phyloP scores from a whole-genome alignment of 2,329 filamentous ascomycete genomes.

The Podosphaera leucotricha region DNA sequence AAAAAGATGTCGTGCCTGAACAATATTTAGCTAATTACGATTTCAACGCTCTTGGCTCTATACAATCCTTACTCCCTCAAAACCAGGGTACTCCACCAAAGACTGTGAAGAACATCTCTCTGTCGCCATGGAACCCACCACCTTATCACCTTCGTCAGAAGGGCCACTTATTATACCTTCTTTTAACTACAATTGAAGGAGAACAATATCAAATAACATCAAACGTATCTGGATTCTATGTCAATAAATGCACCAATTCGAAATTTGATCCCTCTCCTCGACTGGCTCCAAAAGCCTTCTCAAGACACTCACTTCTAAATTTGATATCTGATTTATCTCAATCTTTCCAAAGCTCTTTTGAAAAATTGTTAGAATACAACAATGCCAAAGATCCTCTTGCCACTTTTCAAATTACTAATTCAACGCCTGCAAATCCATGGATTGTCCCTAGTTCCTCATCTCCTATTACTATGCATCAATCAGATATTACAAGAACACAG shows the following conservation, averaged over 20 bases:
- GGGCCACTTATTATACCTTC: constrained; percentile 78
- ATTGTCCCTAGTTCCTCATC: constrained; percentile 49
- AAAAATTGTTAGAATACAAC: constrained; percentile 61
- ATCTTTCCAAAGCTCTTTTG: constrained; percentile 57
- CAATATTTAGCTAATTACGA: constrained; percentile 50
- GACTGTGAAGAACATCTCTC: constrained; percentile 67
- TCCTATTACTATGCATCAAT: constrained; percentile 42
- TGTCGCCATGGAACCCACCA: constrained; percentile 92
- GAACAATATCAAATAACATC: constrained; percentile 87
- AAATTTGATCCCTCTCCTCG: constrained; percentile 85
- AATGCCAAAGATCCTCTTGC: constrained; percentile 68
- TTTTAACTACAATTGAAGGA: constrained; percentile 75
- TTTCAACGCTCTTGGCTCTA: constrained; percentile 42
- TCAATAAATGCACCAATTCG: constrained; percentile 85
- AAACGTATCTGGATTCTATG: constrained; percentile 84
- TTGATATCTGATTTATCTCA: constrained; percentile 60
- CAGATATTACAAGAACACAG: constrained; percentile 74
- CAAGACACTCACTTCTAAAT: constrained; percentile 66
- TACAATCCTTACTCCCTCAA: constrained; percentile 49
- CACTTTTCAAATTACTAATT: constrained; percentile 88
- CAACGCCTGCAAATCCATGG: constrained; percentile 83
- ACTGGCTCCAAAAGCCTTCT: constrained; percentile 50
- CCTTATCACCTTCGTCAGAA: constrained; percentile 77
- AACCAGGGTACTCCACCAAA: constrained; percentile 49
- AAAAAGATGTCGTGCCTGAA: constrained; percentile 17